These are phyloP conservation scores for Fusarium sp. DNA, from an alignment of 2,329 filamentous ascomycete species.

Conservation along the genomic window DNA sequence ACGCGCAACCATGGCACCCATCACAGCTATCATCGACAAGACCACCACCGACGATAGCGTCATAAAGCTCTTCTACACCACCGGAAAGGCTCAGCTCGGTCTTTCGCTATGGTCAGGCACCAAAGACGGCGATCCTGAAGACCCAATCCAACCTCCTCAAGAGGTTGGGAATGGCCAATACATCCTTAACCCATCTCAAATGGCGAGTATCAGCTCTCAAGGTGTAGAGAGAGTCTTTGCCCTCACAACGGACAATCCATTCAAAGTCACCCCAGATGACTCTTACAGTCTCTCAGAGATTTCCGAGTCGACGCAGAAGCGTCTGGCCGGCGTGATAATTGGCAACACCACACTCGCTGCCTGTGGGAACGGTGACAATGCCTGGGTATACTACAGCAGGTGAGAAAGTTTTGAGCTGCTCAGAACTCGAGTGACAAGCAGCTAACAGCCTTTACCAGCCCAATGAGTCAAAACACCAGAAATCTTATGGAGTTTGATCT, in stretches of 20 bases:
- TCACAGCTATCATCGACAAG: not conserved
- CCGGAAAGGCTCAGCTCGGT: not conserved
- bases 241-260: not conserved
- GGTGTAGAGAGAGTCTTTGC: not conserved
- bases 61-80: not conserved
- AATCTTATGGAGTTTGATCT: not conserved
- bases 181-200: not conserved
- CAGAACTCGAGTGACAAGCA: too few species aligned
- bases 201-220: not conserved
- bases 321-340: accelerated
- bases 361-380: accelerated
- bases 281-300: not conserved
- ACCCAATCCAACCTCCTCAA: not conserved
- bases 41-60: not conserved
- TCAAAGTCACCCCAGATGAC: not conserved
- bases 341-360: not conserved
- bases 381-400: not conserved
- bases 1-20: not conserved
- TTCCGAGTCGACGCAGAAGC: not conserved
- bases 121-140: not conserved
- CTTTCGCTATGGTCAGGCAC: not conserved
- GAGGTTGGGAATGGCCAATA: not conserved
- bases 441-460: too few species aligned
- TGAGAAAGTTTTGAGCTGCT: not conserved
- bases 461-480: not conserved